Conservation (phyloP, 805 yeast genomes). For the Yarrowia sp. region DNA sequence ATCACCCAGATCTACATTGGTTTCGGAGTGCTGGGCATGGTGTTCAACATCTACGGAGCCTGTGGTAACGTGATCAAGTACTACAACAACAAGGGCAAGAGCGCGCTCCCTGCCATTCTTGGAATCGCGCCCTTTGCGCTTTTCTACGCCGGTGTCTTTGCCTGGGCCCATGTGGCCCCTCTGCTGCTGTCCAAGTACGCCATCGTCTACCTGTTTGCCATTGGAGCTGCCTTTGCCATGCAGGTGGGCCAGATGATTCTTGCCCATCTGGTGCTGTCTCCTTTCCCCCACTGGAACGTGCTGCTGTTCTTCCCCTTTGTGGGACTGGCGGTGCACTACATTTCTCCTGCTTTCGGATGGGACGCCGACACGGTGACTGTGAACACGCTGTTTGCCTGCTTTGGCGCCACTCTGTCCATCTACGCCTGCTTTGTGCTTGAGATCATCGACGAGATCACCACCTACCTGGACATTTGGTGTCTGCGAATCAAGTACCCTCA, state of each 20-base stretch:
- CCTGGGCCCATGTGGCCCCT: conserved; percentile 59
- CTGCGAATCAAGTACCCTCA: conserved; percentile 63
- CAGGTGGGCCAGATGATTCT: conserved; percentile 89
- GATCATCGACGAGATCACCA: conserved; percentile 79
- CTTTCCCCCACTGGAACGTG: conserved; percentile 71
- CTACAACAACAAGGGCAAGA: conserved; percentile 42
- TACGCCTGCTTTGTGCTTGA: conserved; percentile 79
- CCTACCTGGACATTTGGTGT: conserved; percentile 82
- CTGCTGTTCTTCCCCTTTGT: conserved; percentile 64
- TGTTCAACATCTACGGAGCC: conserved; percentile 74
- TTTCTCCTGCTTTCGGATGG: conserved; percentile 42
- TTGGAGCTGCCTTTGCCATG: conserved; percentile 80
- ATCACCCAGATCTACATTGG: conserved; percentile 56
- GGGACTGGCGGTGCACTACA: conserved; percentile 46
- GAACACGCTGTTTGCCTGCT: conserved; percentile 69
- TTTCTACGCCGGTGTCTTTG: conserved; percentile 60
- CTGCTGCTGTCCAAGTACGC: conserved; percentile 49
- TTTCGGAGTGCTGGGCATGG: conserved; percentile 63
- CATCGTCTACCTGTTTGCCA: conserved; percentile 67
- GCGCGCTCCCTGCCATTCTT: conserved; percentile 51
- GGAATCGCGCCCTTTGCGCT: conserved; percentile 73
- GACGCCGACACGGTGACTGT: conserved; percentile 55
- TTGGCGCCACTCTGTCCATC: conserved; percentile 73
- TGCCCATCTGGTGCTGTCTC: conserved; percentile 81
- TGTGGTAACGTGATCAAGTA: conserved; percentile 63